phyloP scores from a whole-genome alignment of 352 stramenopile genomes.

The Globisporangium apiculatum region DNA sequence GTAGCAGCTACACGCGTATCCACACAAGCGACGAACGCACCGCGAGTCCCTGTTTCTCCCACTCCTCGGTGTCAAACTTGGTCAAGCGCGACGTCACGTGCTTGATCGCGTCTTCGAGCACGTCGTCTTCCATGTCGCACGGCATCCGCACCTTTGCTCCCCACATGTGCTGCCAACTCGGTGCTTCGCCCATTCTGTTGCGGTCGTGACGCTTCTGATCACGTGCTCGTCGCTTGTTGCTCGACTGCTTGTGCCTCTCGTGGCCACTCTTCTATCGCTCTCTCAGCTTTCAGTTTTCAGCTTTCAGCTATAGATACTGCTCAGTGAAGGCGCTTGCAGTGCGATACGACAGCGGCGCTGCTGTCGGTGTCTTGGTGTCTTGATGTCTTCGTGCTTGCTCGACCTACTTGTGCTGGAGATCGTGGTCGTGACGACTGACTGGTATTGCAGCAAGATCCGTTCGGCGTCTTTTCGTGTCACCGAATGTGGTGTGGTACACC shows the following conservation, averaged over 20 bases:
- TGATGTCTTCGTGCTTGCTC: too few relatives aligned
- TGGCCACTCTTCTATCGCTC: not conserved
- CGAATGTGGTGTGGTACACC: not conserved
- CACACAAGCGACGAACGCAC: conserved; percentile 17
- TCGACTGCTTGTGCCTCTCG: not conserved
- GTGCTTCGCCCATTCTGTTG: conserved; percentile 54
- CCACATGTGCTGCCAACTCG: conserved; percentile 86
- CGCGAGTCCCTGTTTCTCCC: conserved; percentile 69
- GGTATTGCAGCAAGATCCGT: not conserved
- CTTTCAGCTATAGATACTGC: too few relatives aligned
- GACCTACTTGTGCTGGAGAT: too few relatives aligned
- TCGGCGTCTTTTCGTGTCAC: conserved; percentile 5
- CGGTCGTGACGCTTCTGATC: not conserved
- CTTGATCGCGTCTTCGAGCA: conserved; percentile 84
- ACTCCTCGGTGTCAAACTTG: conserved; percentile 78
- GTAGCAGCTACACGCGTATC: not conserved
- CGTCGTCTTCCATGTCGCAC: conserved; percentile 85
- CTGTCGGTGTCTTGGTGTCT: not conserved
- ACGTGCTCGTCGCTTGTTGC: not conserved
- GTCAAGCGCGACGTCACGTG: conserved; percentile 46
- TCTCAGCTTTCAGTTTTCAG: not conserved
- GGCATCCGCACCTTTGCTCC: conserved; percentile 83
- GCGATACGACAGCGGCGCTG: not conserved
- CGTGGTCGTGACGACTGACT: too few relatives aligned
- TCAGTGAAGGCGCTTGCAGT: too few relatives aligned